Base-by-base conservation (phyloP, 2,329 filamentous ascomycete species). In the Helotiales sp. region DNA sequence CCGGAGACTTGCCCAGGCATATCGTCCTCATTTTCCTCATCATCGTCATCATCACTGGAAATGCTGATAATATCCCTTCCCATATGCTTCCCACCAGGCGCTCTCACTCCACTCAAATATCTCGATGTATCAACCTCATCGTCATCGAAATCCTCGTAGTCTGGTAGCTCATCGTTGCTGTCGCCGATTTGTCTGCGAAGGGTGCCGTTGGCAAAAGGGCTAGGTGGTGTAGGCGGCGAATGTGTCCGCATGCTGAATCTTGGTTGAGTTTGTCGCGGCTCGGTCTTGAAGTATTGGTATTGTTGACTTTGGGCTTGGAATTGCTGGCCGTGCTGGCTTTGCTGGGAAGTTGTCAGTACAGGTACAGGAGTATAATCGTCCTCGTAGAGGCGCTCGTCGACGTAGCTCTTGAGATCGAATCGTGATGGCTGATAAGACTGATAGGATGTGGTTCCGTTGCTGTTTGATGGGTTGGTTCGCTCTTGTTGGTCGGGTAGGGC, bases 351-450 rank as follows among this genome's bases (percentile, higher is more conserved):
- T 17, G 15, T 17, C 13, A 24, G 30, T 15, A 11, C 20, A 5
- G 57, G 5, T 40, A 24, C 24, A n/a, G 57, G 24, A 1, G 30
- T 7, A 5, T 52, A 30, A 3, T 52, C 49, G 28, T 47, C 49
- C 15, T 52, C 40, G 40, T 60, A 60, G 20, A 60, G 57, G 22
- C 22, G 28, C 40, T 47, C 57, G 57, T 60, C 57, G 13, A 45
- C 37, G 24, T 60, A 60, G 11, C 24, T 60, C 8, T 60, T 60
- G 0, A 22, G 57, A 22, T 60, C 40, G 49, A 52, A 15, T 24
- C 47, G 17, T 22, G 30, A 2, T 55, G 30, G 5, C n/a, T 37
- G 7, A 1, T 2, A 4, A 13, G 2, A 10, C n/a, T 37, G 7
- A 1, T 2, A 4, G 6, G 2, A 10, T 15, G 52, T 6, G 2